Conservation (phyloP, 139 green algal genomes). For the Helicosporidium sp. region DNA sequence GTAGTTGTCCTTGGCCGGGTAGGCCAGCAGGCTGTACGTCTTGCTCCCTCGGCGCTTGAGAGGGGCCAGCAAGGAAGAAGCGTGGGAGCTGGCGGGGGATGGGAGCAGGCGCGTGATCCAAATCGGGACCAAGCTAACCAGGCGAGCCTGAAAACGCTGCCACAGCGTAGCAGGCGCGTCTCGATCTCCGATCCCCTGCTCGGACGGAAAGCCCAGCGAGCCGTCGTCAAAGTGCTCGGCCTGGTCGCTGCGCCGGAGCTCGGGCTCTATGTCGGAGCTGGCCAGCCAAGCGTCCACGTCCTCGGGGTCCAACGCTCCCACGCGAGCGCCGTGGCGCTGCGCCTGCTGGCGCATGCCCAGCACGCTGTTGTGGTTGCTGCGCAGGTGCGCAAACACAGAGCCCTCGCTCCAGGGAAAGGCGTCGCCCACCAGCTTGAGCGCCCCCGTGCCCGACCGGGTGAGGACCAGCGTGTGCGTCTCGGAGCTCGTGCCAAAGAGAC, state of each 20-base stretch:
- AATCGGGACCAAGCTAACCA: too few species aligned
- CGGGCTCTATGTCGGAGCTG: too few species aligned
- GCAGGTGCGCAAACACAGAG: conserved; percentile 27
- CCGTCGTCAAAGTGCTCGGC: too few species aligned
- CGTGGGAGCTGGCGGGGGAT: not conserved
- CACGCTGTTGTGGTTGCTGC: conserved; percentile 62
- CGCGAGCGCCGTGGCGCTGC: conserved; percentile 12
- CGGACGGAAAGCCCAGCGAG: too few species aligned
- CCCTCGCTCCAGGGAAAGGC: conserved; percentile 38
- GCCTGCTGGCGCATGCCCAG: conserved; percentile 54
- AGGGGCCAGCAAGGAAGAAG: too few species aligned
- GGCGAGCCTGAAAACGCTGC: too few species aligned
- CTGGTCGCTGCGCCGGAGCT: not conserved
- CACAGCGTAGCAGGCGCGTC: too few species aligned
- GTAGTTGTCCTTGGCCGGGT: conserved; percentile 54
- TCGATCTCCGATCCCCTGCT: too few species aligned
- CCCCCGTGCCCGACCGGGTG: conserved; percentile 39
- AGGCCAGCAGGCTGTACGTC: conserved; percentile 42
- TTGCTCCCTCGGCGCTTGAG: too few species aligned
- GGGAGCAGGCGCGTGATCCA: too few species aligned
- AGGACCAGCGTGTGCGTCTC: conserved; percentile 39
- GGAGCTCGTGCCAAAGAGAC: conserved; percentile 27
- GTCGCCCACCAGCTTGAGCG: conserved; percentile 47
- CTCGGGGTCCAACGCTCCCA: conserved; percentile 18
- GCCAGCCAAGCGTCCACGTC: conserved; percentile 24